phyloP scores from a whole-genome alignment of 179 eudicot species.

The Drosera spatulata region DNA sequence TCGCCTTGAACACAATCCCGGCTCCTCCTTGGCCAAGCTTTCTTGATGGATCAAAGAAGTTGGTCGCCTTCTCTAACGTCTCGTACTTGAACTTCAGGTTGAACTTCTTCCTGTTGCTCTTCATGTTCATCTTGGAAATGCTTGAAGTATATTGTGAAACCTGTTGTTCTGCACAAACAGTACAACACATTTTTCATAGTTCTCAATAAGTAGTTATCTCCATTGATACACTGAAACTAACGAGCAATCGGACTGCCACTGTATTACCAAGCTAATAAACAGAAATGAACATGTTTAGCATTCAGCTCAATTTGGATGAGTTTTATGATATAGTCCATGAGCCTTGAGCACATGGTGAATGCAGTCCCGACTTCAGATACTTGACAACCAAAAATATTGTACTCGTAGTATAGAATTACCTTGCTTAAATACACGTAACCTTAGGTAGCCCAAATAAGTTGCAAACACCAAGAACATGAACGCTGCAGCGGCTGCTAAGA shows the following conservation, averaged over 20 bases:
- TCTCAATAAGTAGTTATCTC: no score
- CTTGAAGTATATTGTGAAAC: background rate
- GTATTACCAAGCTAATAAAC: no score
- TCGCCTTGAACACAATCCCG: conserved; percentile 32
- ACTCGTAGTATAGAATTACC: background rate
- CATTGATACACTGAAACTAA: no score
- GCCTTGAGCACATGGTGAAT: background rate
- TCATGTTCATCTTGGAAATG: background rate
- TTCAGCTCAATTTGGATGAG: no score
- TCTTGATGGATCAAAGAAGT: conserved; percentile 33
- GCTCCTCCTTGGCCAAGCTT: conserved; percentile 57
- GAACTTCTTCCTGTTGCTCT: conserved; percentile 15
- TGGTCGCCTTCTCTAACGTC: conserved; percentile 45
- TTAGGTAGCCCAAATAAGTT: background rate
- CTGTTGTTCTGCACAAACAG: no score
- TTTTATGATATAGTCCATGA: background rate
- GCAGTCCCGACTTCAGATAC: background rate
- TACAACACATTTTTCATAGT: no score
- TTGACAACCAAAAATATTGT: background rate
- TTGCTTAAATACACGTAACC: background rate
- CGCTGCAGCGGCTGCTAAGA: background rate
- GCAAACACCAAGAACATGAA: background rate
- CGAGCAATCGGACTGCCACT: no score
- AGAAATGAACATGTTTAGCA: no score
- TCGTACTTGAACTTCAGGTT: conserved; percentile 40